Conservation (phyloP, 257 asterid species). For the Eustoma russellianum region DNA sequence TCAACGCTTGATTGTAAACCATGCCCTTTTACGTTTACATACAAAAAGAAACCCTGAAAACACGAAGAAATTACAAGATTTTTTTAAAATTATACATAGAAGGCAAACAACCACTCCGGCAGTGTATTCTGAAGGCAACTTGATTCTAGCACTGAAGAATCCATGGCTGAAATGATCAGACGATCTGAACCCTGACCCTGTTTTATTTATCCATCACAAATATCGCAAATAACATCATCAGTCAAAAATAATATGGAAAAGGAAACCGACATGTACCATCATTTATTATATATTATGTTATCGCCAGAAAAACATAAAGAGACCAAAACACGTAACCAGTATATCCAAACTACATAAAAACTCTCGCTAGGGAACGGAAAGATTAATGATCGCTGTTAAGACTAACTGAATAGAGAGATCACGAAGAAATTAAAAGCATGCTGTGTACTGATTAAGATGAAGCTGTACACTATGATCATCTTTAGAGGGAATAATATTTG, state of each 20-base stretch:
- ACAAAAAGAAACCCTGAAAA: too few species aligned
- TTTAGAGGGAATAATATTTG: slow-evolving; percentile 37
- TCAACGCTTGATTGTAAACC: too few species aligned
- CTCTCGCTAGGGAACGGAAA: too few species aligned
- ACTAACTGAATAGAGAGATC: too few species aligned
- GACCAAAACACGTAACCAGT: too few species aligned
- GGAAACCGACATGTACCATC: too few species aligned
- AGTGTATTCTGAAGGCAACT: slow-evolving; percentile 77
- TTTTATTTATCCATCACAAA: neutral
- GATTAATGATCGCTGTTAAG: neutral
- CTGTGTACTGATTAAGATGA: slow-evolving; percentile 76
- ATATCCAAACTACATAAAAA: too few species aligned
- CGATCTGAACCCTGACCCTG: slow-evolving; percentile 91
- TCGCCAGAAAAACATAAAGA: too few species aligned
- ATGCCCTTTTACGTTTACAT: too few species aligned
- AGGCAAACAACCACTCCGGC: slow-evolving; percentile 94
- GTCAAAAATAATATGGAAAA: neutral
- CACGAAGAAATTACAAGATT: too few species aligned
- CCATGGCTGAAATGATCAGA: slow-evolving; percentile 80
- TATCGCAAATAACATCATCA: neutral
- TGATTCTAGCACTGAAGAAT: slow-evolving; percentile 81
- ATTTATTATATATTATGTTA: too few species aligned
- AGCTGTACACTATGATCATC: slow-evolving; percentile 52
- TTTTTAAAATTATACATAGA: slow-evolving; percentile 56
- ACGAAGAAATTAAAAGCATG: slow-evolving; percentile 5